Percentiles rank a stretch among this genome's conserved stretches.
Conservation (phyloP, 2,329 filamentous ascomycete species). For the Lithohypha guttulata region DNA sequence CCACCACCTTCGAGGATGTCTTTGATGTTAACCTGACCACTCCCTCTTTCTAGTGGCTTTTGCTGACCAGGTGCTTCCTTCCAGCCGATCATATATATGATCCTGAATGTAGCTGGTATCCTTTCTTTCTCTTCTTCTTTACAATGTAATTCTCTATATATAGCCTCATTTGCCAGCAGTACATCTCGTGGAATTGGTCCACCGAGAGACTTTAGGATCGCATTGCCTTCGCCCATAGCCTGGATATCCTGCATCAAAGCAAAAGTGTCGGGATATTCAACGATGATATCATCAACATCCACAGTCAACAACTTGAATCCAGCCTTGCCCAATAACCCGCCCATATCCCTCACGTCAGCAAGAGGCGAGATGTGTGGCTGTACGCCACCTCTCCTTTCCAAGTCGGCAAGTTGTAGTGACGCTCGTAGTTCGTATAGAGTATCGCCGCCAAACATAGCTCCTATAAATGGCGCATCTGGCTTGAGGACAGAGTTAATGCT, state of each 20-base stretch:
- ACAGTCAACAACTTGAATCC: conserved; percentile 95
- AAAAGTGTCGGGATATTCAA: conserved; percentile 85
- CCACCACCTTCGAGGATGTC: conserved; percentile 54
- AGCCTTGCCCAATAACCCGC: conserved; percentile 71
- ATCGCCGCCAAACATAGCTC: conserved; percentile 93
- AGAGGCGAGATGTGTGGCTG: conserved; percentile 83
- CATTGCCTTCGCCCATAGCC: conserved; percentile 92
- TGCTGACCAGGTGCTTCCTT: conserved; percentile 71
- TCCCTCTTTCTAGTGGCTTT: conserved; percentile 71
- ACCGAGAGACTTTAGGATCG: conserved; percentile 57
- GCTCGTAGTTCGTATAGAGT: conserved; percentile 88
- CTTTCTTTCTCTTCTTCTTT: conserved; percentile 44
- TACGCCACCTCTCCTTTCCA: conserved; percentile 82
- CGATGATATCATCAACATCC: conserved; percentile 92
- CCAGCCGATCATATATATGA: conserved; percentile 99
- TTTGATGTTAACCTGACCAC: conserved; percentile 77
- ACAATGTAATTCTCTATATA: conserved; percentile 79
- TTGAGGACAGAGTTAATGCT: conserved; percentile 82
- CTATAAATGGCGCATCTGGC: conserved; percentile 83
- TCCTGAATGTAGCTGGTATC: conserved; percentile 80
- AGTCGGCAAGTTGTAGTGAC: conserved; percentile 82
- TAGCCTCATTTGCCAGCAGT: conserved; percentile 73
- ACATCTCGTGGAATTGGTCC: conserved; percentile 78
- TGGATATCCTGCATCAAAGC: conserved; percentile 88
- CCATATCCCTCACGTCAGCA: conserved; percentile 84